phyloP scores from a whole-genome alignment of 2,329 filamentous ascomycete genomes.

The Daldinia sp. region DNA sequence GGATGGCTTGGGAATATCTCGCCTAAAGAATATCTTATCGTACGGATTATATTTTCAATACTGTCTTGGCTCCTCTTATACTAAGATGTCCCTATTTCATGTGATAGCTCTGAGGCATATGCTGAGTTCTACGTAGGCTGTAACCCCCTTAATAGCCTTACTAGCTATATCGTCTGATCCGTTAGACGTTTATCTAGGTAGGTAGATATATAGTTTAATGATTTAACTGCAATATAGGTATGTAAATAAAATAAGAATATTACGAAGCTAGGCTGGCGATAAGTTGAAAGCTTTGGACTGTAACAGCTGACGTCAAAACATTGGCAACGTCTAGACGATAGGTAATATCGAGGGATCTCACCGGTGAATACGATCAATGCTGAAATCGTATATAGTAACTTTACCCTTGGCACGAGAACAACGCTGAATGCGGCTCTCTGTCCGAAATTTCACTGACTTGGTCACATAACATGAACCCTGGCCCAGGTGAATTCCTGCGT shows the following conservation, averaged over 20 bases:
- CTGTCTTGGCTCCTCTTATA: not conserved
- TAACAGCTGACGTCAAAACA: too few species aligned
- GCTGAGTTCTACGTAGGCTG: too few species aligned
- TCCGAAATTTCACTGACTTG: not conserved
- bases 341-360: not conserved
- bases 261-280: too few species aligned
- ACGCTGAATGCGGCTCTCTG: constrained; percentile 22
- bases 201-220: not conserved
- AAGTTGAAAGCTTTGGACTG: not conserved
- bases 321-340: too few species aligned
- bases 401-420: not conserved
- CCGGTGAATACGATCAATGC: not conserved
- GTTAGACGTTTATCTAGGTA: not conserved
- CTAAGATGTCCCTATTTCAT: not conserved
- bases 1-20: constrained; percentile 14
- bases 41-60: constrained; percentile 6
- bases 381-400: not conserved
- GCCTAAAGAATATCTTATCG: constrained; percentile 7
- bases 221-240: not conserved
- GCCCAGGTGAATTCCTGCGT: constrained; percentile 9
- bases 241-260: not conserved
- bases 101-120: not conserved
- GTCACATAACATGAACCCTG: constrained; percentile 5
- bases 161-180: not conserved
- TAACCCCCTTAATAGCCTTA: not conserved